Base-by-base conservation (phyloP, 306 rosid genomes). In the Astragalus glycyphyllos region DNA sequence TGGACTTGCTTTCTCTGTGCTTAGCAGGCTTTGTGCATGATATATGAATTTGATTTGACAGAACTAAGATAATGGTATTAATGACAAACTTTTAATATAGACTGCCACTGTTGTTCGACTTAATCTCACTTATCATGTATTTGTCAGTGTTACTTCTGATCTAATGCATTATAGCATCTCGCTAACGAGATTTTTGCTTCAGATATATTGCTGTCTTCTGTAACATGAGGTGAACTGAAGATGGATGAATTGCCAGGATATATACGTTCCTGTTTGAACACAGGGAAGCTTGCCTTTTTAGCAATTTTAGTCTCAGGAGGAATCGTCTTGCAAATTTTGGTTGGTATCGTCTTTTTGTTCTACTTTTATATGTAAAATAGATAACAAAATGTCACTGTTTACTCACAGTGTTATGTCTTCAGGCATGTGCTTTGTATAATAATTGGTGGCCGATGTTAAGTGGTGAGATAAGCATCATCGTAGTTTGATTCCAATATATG, bases 391-490 rank as follows among this genome's bases (percentile, higher is more conserved):
- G 6, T 63, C 29, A 20, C n/a, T 32, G 34, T 59, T 48, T 74
- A 67, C 75, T 77, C 62, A 59, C 48, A 31, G 55, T 71, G 41
- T 85, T 51, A 14, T 71, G 57, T 78, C 75, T 58, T 50, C 96
- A 93, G 98, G 98, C 98, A 60, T 93, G 98, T 73, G 97, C 96
- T 57, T 75, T 93, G 87, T 90, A 87, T 83, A 65, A 80, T 79
- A 93, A 93, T 69, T 93, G 98, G 98, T 93, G 98, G 98, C 97
- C 98, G n/a, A 88, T 93, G 98, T 86, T 93, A 55, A 84, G 86
- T 68, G 91, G 98, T 93, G 73, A 65, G 85, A 70, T 57, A 60
- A 58, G 14, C 78, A 29, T 41, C 13, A 2, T 9, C 65, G 31
- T n/a, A 57, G 37, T 63, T 29, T 38, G 66, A 68, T 54, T 81